Base-by-base conservation (phyloP, 2,329 filamentous ascomycete genomes). In the Grosmannia penicillata region DNA sequence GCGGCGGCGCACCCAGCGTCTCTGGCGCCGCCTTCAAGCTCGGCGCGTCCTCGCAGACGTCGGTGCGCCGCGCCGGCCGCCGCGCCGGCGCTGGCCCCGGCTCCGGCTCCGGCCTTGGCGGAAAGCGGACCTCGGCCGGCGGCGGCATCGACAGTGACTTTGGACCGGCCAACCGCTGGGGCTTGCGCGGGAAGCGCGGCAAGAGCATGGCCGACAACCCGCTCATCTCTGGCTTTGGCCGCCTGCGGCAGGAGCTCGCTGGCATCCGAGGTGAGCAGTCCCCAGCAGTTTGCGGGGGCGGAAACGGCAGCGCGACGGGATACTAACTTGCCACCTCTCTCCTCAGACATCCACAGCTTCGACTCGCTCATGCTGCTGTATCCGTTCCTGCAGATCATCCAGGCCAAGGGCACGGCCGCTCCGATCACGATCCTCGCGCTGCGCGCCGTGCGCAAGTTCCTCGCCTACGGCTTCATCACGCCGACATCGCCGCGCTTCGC, bases 131-230 rank as follows among this genome's bases (percentile, higher is more conserved):
- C n/a, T n/a, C n/a, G n/a, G n/a, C n/a, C n/a, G n/a, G 21, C 26
- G 6, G 15, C n/a, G 13, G 31, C 26, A 14, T 28, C 22, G 55
- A 53, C 22, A 52, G 48, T n/a, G 67, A 73, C 33, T 58, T 62
- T 33, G 72, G 69, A 15, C 64, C 86, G 43, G 75, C 80, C 25
- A 93, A 86, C 55, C 70, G 89, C 60, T 98, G 91, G 91, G 89
- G 91, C 0, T 60, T 96, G 43, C 71, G 91, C 43, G 91, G 89
- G 25, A 93, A 93, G 70, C 94, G 86, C 61, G 89, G 87, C 37
- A 93, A 89, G 66, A 94, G 85, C 63, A 82, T 95, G 71, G 86
- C 95, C 61, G 91, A 96, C 59, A 94, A 96, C 52, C 91, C 91
- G 28, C 69, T 98, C 51, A 94, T 98, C 65, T 82, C 86, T 45